Evolutionary conservation across 768 basidiomycete species (phyloP).

Genomic region (Lactarius indigo): DNA sequence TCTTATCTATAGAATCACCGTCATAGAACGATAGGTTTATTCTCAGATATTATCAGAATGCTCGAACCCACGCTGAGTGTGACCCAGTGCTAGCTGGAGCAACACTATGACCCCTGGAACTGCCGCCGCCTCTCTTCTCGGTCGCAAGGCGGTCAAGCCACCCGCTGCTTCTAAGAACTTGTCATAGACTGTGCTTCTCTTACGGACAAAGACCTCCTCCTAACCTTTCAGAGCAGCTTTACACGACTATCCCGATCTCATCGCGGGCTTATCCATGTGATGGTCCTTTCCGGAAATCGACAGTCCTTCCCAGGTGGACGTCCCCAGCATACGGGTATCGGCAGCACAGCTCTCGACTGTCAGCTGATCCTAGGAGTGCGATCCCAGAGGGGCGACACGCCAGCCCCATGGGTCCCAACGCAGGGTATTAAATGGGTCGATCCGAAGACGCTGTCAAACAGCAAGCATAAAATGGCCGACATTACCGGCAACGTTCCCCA

Average conservation of each 20-base stretch:
- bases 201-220: not conserved
- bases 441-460: constrained; percentile 56
- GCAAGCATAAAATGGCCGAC: constrained; percentile 46
- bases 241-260: not conserved
- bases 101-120: not conserved
- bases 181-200: constrained; percentile 7
- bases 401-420: not conserved
- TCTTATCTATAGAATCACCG: not conserved
- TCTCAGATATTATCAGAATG: not conserved
- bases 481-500: constrained; percentile 63
- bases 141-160: constrained; percentile 2
- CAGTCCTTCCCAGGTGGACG: not conserved
- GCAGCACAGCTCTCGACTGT: not conserved
- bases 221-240: constrained; percentile 2
- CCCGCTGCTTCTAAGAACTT: not conserved
- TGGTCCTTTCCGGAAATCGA: not conserved
- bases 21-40: not conserved
- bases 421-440: constrained; percentile 50
- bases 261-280: not conserved
- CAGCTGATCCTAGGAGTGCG: not conserved
- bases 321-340: not conserved
- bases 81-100: not conserved
- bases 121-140: not conserved
- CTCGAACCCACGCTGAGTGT: not conserved
- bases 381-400: not conserved